These are phyloP conservation scores for Cucurbita argyrosperma DNA, from an alignment of 306 rosid species.

Conservation along the genomic window DNA sequence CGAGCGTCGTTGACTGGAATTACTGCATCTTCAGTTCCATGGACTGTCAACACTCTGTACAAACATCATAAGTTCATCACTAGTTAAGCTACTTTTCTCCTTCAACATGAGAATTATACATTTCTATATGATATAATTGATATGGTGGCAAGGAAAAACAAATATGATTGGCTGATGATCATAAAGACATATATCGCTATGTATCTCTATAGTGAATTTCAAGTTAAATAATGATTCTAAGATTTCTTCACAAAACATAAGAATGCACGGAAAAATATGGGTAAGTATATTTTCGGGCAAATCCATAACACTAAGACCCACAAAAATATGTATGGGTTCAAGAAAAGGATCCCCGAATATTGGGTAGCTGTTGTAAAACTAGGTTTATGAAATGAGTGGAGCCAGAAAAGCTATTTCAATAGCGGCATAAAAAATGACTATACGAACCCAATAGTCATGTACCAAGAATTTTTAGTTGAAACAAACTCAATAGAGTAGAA, in stretches of 20 bases:
- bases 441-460: no score
- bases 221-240: not conserved
- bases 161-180: not conserved
- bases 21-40: slow-evolving; percentile 36
- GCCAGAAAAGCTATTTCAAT: no score
- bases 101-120: not conserved
- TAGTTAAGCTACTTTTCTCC: not conserved
- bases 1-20: slow-evolving; percentile 44
- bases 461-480: not conserved
- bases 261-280: no score
- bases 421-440: no score
- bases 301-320: no score
- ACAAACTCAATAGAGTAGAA: not conserved
- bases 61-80: not conserved
- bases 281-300: no score
- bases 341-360: no score
- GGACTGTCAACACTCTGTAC: slow-evolving; percentile 53
- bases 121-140: not conserved
- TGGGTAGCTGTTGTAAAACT: no score
- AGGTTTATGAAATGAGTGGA: no score
- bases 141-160: not conserved
- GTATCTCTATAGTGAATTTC: not conserved
- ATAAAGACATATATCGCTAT: not conserved
- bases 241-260: not conserved
- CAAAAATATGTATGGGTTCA: no score